A percentile compares a stretch with the other conserved stretches of the same genome.
These are phyloP conservation scores for Boletus reticulatus DNA, from an alignment of 768 basidiomycete species.

Conservation along the genomic window DNA sequence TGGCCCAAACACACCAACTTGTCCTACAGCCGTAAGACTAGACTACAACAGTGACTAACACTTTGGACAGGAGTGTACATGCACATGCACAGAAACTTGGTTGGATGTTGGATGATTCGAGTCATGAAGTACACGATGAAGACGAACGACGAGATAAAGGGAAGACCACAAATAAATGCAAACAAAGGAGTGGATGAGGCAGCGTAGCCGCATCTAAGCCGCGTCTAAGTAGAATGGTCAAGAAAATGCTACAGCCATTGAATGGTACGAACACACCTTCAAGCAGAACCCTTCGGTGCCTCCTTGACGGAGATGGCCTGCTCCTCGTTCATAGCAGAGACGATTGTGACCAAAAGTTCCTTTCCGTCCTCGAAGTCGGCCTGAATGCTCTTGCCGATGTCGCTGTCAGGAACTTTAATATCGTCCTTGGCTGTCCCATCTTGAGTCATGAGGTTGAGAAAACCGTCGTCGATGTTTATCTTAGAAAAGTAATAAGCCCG, in stretches of 20 bases:
- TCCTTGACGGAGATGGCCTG: conserved; percentile 89
- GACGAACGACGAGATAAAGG: conserved; percentile 6
- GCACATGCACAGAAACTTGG: conserved; percentile 23
- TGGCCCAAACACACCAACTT: conserved; percentile 1
- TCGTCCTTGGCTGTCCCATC: conserved; percentile 90
- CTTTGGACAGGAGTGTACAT: conserved; percentile 26
- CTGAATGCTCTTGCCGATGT: conserved; percentile 72
- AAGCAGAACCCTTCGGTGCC: conserved; percentile 60
- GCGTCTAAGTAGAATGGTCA: background rate
- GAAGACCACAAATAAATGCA: conserved; percentile 17
- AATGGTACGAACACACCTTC: conserved; percentile 13
- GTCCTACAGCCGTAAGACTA: conserved; percentile 18
- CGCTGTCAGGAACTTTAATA: conserved; percentile 87
- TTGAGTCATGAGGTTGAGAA: conserved; percentile 87
- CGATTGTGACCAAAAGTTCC: conserved; percentile 83
- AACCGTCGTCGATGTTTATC: conserved; percentile 91
- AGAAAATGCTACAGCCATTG: background rate
- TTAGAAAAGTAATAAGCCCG: conserved; percentile 25
- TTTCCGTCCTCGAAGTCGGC: conserved; percentile 78
- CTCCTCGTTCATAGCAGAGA: conserved; percentile 92
- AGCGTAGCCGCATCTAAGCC: background rate
- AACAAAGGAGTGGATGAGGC: conserved; percentile 7
- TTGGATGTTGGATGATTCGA: conserved; percentile 23
- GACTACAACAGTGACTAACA: conserved; percentile 29
- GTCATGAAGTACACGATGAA: conserved; percentile 9